Conservation (phyloP, 2,329 filamentous ascomycete species). For the Aspergillus eucalypticola region DNA sequence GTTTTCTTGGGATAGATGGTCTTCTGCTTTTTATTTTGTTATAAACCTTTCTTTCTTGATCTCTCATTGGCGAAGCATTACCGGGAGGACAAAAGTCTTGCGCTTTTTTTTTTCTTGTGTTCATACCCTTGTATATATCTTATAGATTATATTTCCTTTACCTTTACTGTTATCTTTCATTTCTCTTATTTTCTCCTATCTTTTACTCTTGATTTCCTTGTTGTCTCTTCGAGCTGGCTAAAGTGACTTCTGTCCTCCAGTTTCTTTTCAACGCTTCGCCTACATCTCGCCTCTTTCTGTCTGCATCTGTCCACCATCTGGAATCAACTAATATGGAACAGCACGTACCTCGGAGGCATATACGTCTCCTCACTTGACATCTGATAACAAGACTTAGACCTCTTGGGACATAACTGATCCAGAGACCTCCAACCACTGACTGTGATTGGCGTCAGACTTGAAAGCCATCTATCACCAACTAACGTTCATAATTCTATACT, state of each 20-base stretch:
- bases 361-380: no score
- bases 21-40: constrained; percentile 3
- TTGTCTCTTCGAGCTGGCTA: not conserved
- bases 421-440: no score
- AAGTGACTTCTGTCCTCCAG: not conserved
- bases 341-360: no score
- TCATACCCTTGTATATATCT: constrained; percentile 4
- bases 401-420: no score
- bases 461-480: no score
- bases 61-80: constrained; percentile 8
- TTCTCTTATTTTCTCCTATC: no score
- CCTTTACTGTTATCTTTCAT: not conserved
- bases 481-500: no score
- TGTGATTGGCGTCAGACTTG: no score
- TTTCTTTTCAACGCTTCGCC: not conserved
- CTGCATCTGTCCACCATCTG: no score
- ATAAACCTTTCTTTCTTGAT: not conserved
- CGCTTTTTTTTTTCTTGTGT: not conserved
- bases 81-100: constrained; percentile 12
- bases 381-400: no score
- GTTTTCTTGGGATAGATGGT: constrained; percentile 1
- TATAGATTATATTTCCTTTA: not conserved
- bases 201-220: not conserved
- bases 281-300: not conserved
- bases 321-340: no score